Evolutionary conservation across 371 early-diverging fungal genomes (phyloP).

Genomic region (Phascolomyces articulosus): DNA sequence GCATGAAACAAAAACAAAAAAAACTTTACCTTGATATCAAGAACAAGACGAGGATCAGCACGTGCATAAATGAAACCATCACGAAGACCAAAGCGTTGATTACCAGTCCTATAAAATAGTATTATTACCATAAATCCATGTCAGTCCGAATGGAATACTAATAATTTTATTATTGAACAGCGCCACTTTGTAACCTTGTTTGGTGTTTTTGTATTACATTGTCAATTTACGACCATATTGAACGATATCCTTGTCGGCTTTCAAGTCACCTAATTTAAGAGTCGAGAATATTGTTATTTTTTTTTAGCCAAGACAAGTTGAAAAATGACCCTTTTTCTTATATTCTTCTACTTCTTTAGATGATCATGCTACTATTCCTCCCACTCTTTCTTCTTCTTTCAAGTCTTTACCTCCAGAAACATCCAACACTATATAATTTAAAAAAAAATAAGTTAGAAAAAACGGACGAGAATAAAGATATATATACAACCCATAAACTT

Average conservation of each 20-base stretch:
- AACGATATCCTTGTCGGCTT: conserved; percentile 25
- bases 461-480: background rate
- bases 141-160: no score
- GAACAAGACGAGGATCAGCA: conserved; percentile 47
- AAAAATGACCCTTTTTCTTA: no score
- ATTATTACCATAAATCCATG: background rate
- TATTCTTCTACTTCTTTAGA: background rate
- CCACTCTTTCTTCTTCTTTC: conserved; percentile 23
- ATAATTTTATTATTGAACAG: background rate
- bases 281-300: no score
- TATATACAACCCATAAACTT: background rate
- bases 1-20: background rate
- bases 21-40: conserved; percentile 34
- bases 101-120: conserved; percentile 33
- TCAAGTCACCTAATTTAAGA: conserved; percentile 32
- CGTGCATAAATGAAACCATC: conserved; percentile 44
- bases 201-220: conserved; percentile 25
- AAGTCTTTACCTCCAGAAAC: conserved; percentile 41
- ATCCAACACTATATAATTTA: conserved; percentile 32
- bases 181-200: conserved; percentile 4
- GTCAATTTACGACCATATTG: conserved; percentile 49
- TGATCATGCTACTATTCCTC: background rate
- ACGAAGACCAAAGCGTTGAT: conserved; percentile 48
- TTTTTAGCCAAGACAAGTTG: background rate
- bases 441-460: background rate